phyloP scores from a whole-genome alignment of 495 filamentous ascomycete species.

The Endocarpon pusillum region DNA sequence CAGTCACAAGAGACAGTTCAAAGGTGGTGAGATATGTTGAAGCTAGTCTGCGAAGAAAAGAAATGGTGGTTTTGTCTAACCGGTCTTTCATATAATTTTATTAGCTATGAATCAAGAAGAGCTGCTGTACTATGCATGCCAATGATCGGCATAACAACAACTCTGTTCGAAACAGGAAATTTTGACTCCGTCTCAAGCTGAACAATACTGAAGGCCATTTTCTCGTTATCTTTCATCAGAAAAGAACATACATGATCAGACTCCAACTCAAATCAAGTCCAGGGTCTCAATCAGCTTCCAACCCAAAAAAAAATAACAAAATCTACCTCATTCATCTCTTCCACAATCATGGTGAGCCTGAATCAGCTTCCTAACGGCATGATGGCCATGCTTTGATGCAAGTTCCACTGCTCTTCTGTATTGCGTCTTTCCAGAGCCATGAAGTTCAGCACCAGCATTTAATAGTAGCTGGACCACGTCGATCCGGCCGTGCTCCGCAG shows the following conservation, averaged over 20 bases:
- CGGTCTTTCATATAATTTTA: not conserved
- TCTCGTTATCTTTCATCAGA: too few species aligned
- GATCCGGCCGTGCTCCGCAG: slow-evolving; percentile 26
- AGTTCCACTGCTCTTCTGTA: slow-evolving; percentile 8
- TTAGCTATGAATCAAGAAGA: not conserved
- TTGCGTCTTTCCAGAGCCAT: slow-evolving; percentile 9
- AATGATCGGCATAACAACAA: too few species aligned
- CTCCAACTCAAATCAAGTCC: too few species aligned
- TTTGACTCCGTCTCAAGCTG: not conserved
- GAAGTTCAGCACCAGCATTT: slow-evolving; percentile 14
- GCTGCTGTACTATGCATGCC: too few species aligned
- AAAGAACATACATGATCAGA: too few species aligned
- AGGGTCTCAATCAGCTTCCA: too few species aligned
- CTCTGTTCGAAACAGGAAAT: too few species aligned
- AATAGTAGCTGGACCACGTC: slow-evolving; percentile 29
- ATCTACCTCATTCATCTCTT: too few species aligned
- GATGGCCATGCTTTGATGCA: slow-evolving; percentile 8
- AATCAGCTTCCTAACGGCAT: slow-evolving; percentile 5
- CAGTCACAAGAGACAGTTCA: not conserved
- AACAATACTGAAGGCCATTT: too few species aligned
- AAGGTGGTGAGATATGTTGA: not conserved
- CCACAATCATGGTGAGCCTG: too few species aligned
- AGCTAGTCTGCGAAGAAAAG: not conserved
- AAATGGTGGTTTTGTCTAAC: not conserved
- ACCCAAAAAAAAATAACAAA: too few species aligned